Evolutionary conservation across 495 filamentous ascomycete species (phyloP), one percentile per base, ranked within the genome.

Genomic region (Penicillium verhagenii): DNA sequence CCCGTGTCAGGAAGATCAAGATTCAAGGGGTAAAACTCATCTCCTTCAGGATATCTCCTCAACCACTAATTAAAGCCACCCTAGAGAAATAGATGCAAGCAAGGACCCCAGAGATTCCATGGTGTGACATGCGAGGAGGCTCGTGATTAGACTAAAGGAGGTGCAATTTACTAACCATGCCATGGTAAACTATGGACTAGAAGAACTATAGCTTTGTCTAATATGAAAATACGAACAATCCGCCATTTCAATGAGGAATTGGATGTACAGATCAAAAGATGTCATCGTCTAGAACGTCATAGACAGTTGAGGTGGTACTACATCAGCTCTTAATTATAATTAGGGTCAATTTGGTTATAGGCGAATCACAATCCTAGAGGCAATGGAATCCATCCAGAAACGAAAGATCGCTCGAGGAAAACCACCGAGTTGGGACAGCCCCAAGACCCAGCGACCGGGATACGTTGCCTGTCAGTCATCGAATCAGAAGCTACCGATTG

Each of bases 51-150:
- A 48, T 11, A 16, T 26, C 39, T 19, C 24, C 11, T 31, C 35
- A 43, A n/a, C 50, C 47, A 38, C 35, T 35, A 52, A 54, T 54
- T 54, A 57, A 31, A 19, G 20, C 38, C 39, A 23, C 18, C 47
- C 54, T 59, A 61, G 52, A 47, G 39, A 57, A 69, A 65, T 70
- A 72, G 64, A 66, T 65, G 54, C 58, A 76, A 72, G 71, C 71
- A 76, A 76, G 72, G 72, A 72, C 57, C 51, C 29, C 43, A 50
- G 57, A 52, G 53, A 57, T 56, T 46, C 46, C 58, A 54, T 56
- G 52, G 29, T 58, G 57, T 59, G 53, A 70, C 58, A 63, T 61
- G 64, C 65, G 64, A 73, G 63, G 69, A 66, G 64, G 57, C 52
- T 19, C 16, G 7, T 7, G 38, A 38, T 21, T 26, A 18, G 19